A percentile compares a stretch with the other conserved stretches of the same genome.
Evolutionary conservation across 2,329 filamentous ascomycete species (phyloP).

Genomic region (Leptographium galeiforme): DNA sequence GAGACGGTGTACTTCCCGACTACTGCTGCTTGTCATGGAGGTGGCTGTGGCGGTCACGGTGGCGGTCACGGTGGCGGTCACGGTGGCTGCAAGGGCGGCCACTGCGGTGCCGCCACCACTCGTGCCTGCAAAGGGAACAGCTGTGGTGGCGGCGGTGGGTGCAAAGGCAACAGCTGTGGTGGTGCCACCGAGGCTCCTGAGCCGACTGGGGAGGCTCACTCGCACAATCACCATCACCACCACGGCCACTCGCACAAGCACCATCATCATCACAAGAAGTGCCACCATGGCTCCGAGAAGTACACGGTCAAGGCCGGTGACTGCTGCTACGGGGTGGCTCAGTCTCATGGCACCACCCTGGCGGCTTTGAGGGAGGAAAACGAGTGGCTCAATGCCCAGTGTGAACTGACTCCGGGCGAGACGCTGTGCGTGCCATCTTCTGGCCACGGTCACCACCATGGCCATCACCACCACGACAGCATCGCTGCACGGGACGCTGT

Average conservation of each 20-base stretch:
- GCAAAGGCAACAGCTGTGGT: background rate
- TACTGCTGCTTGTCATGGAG: background rate
- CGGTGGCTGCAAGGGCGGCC: background rate
- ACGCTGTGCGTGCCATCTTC: slow-evolving; percentile 2
- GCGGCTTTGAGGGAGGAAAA: slow-evolving; percentile 1
- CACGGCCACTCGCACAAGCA: background rate
- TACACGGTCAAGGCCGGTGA: slow-evolving; percentile 2
- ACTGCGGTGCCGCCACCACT: background rate
- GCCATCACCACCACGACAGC: background rate
- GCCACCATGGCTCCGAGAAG: background rate
- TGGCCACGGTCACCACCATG: background rate
- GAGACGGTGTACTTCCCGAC: background rate
- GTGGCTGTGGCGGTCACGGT: too few species aligned
- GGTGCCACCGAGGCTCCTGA: background rate
- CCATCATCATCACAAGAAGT: background rate
- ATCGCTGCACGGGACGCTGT: too few species aligned
- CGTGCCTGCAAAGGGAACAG: background rate
- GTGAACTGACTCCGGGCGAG: slow-evolving; percentile 1
- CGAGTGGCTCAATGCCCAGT: background rate
- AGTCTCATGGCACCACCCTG: background rate
- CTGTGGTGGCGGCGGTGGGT: background rate
- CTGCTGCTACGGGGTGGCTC: slow-evolving; percentile 3
- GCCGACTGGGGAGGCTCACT: background rate
- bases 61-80: too few species aligned
- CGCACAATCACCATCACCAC: background rate